Evolutionary conservation across 768 basidiomycete genomes (phyloP), one percentile per base, ranked within the genome.

Genomic region (Clathrus columnatus): DNA sequence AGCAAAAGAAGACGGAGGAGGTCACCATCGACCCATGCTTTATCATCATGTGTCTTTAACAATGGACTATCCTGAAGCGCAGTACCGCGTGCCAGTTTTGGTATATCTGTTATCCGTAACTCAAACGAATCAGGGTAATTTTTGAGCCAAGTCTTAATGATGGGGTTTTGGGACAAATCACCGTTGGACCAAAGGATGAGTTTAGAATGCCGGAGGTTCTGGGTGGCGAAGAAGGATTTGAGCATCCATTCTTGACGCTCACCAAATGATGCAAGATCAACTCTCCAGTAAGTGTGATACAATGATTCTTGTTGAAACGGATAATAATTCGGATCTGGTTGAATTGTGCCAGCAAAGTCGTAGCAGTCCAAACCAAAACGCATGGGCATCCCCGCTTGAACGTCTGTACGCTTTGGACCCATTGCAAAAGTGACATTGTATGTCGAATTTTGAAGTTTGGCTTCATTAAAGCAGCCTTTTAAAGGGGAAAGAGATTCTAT

Each of bases 11-110:
- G 65, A 50, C 95, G 75, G n/a, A 97, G 76, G 54, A 96, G 76
- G 67, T 97, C 95, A 0, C 95, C 93, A 62, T 97, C 95, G 24
- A 96, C 73, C 95, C 94, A 97, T 6, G 91, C 95, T 67, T 84
- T 85, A 60, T 73, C 68, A 65, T 97, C 95, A 48, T 71, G 70
- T 52, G 80, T 73, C 54, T 77, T 69, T 57, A 95, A 66, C 58
- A 87, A 64, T 43, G 67, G 61, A 57, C 79, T 84, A 7, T 82
- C 84, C 28, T 88, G 80, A 59, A 97, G 73, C 50, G 78, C 80
- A 10, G 95, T 99, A 0, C 87, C 87, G 24, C 62, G 73, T 24
- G 91, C 90, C 54, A 97, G 70, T 21, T 56, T 58, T 4, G 69
- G 67, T 46, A 91, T 81, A 65, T 94, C 79, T 47, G 87, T 87